Evolutionary conservation across 495 filamentous ascomycete genomes (phyloP).

Genomic region (Podospora conica): DNA sequence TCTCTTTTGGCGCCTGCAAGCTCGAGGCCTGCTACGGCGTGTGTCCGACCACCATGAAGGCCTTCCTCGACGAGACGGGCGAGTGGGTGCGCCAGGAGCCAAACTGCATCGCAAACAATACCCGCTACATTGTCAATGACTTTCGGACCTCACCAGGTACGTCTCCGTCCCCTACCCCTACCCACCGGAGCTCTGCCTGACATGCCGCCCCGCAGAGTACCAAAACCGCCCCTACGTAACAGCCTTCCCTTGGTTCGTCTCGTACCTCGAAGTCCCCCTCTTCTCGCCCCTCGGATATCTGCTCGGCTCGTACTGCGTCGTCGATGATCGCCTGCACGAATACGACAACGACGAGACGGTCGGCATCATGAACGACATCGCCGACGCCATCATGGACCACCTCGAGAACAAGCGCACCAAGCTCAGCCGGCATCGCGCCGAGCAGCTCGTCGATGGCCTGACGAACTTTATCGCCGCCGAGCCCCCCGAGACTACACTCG

Average conservation of each 20-base stretch:
- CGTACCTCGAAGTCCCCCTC: conserved; percentile 32
- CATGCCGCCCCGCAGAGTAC: conserved; percentile 13
- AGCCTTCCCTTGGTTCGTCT: conserved; percentile 21
- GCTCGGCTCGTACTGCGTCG: conserved; percentile 32
- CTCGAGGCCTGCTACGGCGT: conserved; percentile 23
- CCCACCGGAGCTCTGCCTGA: neutral
- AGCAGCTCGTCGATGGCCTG: conserved; percentile 35
- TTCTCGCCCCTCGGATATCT: conserved; percentile 22
- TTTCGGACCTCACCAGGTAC: conserved; percentile 17
- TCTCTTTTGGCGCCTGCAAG: conserved; percentile 27
- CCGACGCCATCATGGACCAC: conserved; percentile 39
- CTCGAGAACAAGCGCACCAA: conserved; percentile 33
- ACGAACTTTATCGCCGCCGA: conserved; percentile 31
- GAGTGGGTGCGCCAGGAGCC: conserved; percentile 20
- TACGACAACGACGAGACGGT: conserved; percentile 27
- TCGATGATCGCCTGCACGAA: conserved; percentile 27
- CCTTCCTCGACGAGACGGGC: conserved; percentile 24
- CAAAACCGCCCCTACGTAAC: conserved; percentile 25
- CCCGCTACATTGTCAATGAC: conserved; percentile 28
- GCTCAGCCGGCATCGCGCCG: conserved; percentile 30
- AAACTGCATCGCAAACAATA: conserved; percentile 22
- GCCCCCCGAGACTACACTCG: neutral
- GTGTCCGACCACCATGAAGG: conserved; percentile 38
- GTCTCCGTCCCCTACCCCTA: neutral
- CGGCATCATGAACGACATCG: conserved; percentile 36